These are phyloP conservation scores for Noccaea caerulescens DNA, from an alignment of 345 rosid genomes.

Conservation along the genomic window DNA sequence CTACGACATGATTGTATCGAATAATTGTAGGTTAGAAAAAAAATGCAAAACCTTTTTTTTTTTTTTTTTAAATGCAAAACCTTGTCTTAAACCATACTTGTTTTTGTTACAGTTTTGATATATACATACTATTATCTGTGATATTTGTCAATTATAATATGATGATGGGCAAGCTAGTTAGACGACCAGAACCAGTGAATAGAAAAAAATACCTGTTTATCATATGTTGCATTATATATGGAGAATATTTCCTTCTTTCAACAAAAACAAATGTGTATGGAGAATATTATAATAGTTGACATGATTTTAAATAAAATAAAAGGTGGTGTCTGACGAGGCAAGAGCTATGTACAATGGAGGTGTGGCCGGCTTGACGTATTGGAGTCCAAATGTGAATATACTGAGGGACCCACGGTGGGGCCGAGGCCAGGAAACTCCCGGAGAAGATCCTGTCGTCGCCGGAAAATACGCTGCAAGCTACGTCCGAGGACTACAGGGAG, in stretches of 20 bases:
- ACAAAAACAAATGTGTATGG: constrained; percentile 18
- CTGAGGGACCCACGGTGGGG: constrained; percentile 94
- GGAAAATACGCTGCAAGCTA: constrained; percentile 78
- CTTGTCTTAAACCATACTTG: background rate
- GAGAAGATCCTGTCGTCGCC: constrained; percentile 81
- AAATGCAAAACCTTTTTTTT: background rate
- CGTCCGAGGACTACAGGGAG: constrained; percentile 78
- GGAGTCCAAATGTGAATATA: constrained; percentile 88
- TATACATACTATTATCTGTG: background rate
- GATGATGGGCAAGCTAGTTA: constrained; percentile 38
- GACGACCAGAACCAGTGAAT: background rate
- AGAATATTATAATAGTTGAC: constrained; percentile 5
- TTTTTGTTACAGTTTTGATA: background rate
- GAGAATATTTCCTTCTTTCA: constrained; percentile 15
- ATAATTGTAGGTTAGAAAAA: constrained; percentile 29
- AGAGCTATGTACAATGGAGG: constrained; percentile 85
- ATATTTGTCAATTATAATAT: background rate
- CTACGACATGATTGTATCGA: constrained; percentile 23
- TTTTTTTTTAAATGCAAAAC: too few species aligned
- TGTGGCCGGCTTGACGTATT: constrained; percentile 65
- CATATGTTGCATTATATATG: constrained; percentile 12
- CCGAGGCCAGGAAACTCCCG: constrained; percentile 91
- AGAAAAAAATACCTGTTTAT: background rate
- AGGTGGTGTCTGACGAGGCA: constrained; percentile 84
- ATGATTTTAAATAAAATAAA: background rate